Base-by-base conservation (phyloP, 306 rosid species). In the Lotus japonicus region DNA sequence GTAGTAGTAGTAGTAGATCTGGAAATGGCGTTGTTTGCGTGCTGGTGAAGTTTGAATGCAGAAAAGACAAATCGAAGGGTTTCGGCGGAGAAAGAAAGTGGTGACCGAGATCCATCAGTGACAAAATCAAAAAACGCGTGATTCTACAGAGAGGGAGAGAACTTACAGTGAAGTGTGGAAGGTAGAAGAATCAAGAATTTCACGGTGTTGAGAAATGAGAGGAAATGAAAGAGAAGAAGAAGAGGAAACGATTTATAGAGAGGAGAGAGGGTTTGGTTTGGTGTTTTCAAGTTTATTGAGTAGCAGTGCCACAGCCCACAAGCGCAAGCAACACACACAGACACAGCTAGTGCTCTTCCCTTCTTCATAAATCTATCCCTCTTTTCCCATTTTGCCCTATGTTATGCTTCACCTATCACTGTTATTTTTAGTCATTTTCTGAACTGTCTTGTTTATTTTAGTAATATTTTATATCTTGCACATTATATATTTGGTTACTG, bases 1-100 rank as follows among this genome's bases (percentile, higher is more conserved):
- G 26, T n/a, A n/a, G n/a, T n/a, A n/a, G n/a, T n/a, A 21, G 26
- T n/a, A n/a, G 51, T 53, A 49, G 85, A 82, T 77, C 85, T 71
- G 72, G 70, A 61, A 15, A 63, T 7, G 56, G 62, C 55, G 64
- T 67, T 35, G 64, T 72, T 71, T 19, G 70, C 79, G 77, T 81
- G 80, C n/a, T 6, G 54, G 14, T 19, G 76, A 72, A 77, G 67
- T 69, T 68, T 68, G 63, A 63, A 46, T 12, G 45, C 10, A 28
- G 4, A 12, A 14, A 57, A 50, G 21, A 49, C 17, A 38, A 69
- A 72, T 58, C n/a, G 41, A 43, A 81, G 66, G 59, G 58, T 69
- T 76, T 9, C 36, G 74, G 69, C 70, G 57, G 75, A 50, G 75
- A 50, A 65, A 49, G 52, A 7, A 45, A 74, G 44, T 15, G 66